phyloP scores from a whole-genome alignment of 495 filamentous ascomycete species.

The Terfezia claveryi region DNA sequence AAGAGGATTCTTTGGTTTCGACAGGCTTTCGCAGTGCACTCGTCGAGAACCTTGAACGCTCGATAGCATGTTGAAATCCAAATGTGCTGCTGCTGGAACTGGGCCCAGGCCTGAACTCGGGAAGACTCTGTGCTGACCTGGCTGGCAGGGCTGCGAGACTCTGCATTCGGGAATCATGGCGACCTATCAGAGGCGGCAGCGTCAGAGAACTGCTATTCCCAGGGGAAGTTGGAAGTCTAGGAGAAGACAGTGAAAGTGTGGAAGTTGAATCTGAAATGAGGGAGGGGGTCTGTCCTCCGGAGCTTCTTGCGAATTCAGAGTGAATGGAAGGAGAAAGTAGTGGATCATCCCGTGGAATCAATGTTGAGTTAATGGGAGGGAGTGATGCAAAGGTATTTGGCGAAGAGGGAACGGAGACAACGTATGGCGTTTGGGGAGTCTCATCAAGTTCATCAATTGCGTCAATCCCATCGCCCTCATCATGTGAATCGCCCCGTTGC shows the following conservation, averaged over 20 bases:
- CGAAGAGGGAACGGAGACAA: constrained; percentile 15
- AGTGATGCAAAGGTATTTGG: constrained; percentile 22
- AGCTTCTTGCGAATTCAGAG: constrained; percentile 31
- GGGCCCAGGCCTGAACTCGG: not conserved
- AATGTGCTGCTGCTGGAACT: no score
- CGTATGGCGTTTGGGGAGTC: not conserved
- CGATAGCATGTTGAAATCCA: no score
- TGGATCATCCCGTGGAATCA: constrained; percentile 32
- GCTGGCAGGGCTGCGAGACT: not conserved
- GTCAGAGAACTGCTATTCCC: not conserved
- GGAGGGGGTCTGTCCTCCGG: constrained; percentile 34
- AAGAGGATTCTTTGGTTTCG: no score
- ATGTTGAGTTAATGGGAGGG: constrained; percentile 27
- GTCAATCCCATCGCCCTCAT: constrained; percentile 14
- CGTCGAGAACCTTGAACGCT: no score
- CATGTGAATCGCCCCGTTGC: constrained; percentile 24
- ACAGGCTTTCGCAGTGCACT: no score
- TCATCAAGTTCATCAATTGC: constrained; percentile 9
- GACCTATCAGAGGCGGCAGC: not conserved
- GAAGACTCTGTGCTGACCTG: not conserved
- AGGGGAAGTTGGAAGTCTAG: constrained; percentile 22
- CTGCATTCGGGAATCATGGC: not conserved
- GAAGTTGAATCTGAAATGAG: constrained; percentile 50
- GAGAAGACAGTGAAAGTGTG: constrained; percentile 32
- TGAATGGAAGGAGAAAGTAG: constrained; percentile 44